Evolutionary conservation across 768 basidiomycete species (phyloP), one percentile per base, ranked within the genome.

Genomic region (Pisolithus tinctorius): DNA sequence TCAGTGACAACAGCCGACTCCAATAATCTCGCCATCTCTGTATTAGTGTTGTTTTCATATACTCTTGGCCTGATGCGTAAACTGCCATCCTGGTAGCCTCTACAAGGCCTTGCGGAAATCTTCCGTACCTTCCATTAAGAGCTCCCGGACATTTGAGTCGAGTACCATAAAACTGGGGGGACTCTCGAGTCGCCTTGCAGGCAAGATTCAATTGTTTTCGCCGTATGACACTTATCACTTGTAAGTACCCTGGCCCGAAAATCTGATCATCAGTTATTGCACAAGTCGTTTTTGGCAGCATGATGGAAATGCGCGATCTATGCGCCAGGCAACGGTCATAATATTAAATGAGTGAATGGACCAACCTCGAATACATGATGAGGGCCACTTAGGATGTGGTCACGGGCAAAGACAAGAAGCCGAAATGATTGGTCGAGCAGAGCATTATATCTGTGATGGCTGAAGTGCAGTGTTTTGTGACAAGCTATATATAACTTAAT

Each of bases 101-200:
- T 89, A 91, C 63, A 48, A 90, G 66, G 57, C n/a, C n/a, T n/a
- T n/a, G n/a, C n/a, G n/a, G n/a, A n/a, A 91, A 58, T 89, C 86
- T 6, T 69, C 69, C 8, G 84, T 84, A 60, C 91, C 89, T 3
- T 80, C 72, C 8, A 89, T 60, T 1, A 91, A 66, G 23, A 79
- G 58, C 30, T 88, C 82, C 48, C 80, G 78, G 45, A 88, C 70
- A 0, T 86, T 84, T 9, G 79, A 80, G 48, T 88, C 84, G 14
- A 90, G 69, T 31, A 89, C 76, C 50, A 90, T 82, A 1, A 86
- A 87, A 14, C 69, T 67, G 14, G 86, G 64, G 8, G 83, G 76
- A 4, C 88, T 80, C 61, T 86, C 88, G 17, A 79, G 76, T 25
- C 83, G 77, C 8, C 74, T 74, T 13, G 79, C 74, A 37, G 82